phyloP scores from a whole-genome alignment of 1,284 basidiomycete genomes.

The Ganoderma meredithae region DNA sequence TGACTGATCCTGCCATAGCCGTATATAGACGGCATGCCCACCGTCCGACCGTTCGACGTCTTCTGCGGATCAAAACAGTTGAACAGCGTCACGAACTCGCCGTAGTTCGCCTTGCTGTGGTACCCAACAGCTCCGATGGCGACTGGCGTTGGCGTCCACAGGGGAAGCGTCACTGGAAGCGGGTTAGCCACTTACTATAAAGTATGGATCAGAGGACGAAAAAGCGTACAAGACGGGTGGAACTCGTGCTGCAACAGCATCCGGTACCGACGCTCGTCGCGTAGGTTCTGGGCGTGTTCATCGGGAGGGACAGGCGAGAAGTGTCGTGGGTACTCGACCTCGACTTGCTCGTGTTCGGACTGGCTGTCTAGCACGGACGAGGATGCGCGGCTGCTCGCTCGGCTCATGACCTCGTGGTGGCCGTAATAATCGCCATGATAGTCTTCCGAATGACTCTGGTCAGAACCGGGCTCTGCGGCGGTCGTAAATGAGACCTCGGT shows the following conservation, averaged over 20 bases:
- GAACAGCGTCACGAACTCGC: conserved; percentile 70
- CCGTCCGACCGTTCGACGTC: conserved; percentile 42
- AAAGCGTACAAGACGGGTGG: conserved; percentile 67
- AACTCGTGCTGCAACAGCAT: conserved; percentile 68
- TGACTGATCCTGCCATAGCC: conserved; percentile 62
- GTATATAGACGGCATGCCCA: conserved; percentile 55
- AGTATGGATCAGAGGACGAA: not conserved
- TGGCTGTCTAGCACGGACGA: conserved; percentile 26
- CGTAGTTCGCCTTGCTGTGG: conserved; percentile 63
- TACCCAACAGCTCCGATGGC: conserved; percentile 77
- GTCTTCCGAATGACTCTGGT: conserved; percentile 5
- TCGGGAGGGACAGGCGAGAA: conserved; percentile 46
- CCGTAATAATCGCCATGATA: conserved; percentile 11
- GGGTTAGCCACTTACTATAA: not conserved
- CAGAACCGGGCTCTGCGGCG: conserved; percentile 23
- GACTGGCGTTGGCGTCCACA: conserved; percentile 72
- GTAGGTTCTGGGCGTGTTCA: conserved; percentile 50
- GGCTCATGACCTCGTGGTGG: conserved; percentile 12
- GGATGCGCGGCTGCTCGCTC: conserved; percentile 28
- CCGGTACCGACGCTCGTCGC: conserved; percentile 70
- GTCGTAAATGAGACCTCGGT: conserved; percentile 35
- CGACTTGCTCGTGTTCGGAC: conserved; percentile 20
- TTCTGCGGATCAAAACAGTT: conserved; percentile 64
- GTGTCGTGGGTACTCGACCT: conserved; percentile 24
- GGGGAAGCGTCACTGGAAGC: conserved; percentile 65